Conservation (phyloP, 2,329 filamentous ascomycete genomes). For the Biscogniauxia sp. region DNA sequence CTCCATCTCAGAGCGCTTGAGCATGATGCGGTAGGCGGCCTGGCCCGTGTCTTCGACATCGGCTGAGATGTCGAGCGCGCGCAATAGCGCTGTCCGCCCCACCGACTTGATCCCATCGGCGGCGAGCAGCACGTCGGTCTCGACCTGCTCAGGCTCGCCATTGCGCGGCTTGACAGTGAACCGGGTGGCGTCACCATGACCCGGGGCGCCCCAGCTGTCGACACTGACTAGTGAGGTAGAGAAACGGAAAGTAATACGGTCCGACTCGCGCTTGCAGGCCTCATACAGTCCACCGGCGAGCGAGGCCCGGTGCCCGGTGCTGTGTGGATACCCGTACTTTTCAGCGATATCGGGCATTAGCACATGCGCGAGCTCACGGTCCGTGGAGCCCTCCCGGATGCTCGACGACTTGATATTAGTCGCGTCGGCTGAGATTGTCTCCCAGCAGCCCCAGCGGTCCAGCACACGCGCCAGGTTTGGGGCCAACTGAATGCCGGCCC, state of each 20-base stretch:
- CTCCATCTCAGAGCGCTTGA: conserved; percentile 65
- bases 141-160: conserved; percentile 51
- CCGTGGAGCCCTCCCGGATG: conserved; percentile 69
- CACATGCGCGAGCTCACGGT: conserved; percentile 69
- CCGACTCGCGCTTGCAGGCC: conserved; percentile 62
- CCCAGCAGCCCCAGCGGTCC: conserved; percentile 70
- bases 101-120: conserved; percentile 56
- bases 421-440: conserved; percentile 61
- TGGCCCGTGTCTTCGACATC: conserved; percentile 68
- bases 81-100: conserved; percentile 53
- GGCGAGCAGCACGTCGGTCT: conserved; percentile 52
- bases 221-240: conserved; percentile 55
- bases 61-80: conserved; percentile 47
- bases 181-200: conserved; percentile 46
- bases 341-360: conserved; percentile 64
- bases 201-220: conserved; percentile 46
- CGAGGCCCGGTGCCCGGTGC: conserved; percentile 74
- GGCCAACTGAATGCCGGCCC: conserved; percentile 80
- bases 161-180: conserved; percentile 60
- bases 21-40: conserved; percentile 77
- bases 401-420: conserved; percentile 70
- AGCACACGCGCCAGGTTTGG: conserved; percentile 80
- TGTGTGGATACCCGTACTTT: conserved; percentile 73
- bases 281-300: conserved; percentile 68
- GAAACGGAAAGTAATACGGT: conserved; percentile 66